Base-by-base conservation (phyloP, 2,329 filamentous ascomycete genomes). In the Penicillium vulpinum region DNA sequence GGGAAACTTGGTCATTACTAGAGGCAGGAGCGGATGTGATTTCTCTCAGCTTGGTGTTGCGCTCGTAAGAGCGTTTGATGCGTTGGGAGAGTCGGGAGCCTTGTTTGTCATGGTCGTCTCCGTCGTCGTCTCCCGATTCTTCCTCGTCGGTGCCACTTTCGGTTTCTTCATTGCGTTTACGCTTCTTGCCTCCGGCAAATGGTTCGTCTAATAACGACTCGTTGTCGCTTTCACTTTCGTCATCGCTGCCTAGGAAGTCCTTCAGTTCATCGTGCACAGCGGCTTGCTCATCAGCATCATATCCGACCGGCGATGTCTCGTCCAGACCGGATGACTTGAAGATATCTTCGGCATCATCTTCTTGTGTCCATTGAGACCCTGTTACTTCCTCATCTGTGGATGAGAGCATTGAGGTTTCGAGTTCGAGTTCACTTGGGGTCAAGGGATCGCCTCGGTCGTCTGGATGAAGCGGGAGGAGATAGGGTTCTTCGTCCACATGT, bases 401-500 rank as follows among this genome's bases (percentile, higher is more conserved):
- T 36, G 74, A 76, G 22, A 72, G 56, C 78, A 77, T 62, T 65
- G 64, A 74, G 67, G 57, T 75, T 69, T 84, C 77, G 31, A 78
- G 71, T 48, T 81, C 79, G 31, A 78, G 71, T 24, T 67, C 67
- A n/a, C 67, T 72, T 31, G 74, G 72, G 3, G 72, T 74, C 29
- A 75, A 72, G 15, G 73, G 75, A 48, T 77, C 73, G 4, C 75
- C 75, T 15, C 84, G 80, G 64, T 91, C 88, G 18, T 87, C 84
- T 0, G 88, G 85, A 50, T 91, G 87, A 2, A 92, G 82, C n/a
- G 88, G 81, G 45, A 96, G 82, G n/a, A 89, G 78, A 68, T 93
- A 96, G 0, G 88, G 87, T 2, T 81, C 81, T 72, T 97, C 92
- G 54, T 94, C 87, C 11, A 95, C 79, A 55, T 85, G 87, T 61